Conservation (phyloP, 306 rosid species). For the Acacia confusa region DNA sequence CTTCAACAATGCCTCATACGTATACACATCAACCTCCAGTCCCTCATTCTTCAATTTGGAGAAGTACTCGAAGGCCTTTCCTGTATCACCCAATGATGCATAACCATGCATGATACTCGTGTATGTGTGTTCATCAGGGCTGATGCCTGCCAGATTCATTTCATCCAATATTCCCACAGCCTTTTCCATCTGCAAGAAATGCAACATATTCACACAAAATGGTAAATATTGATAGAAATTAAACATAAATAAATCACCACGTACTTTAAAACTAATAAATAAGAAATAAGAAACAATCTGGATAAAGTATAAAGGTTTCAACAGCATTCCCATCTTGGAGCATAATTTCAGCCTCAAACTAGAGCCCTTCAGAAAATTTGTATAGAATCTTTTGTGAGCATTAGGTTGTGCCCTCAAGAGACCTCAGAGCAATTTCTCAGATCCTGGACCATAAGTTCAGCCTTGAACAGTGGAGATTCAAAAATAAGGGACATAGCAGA, state of each 20-base stretch:
- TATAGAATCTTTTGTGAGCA: not conserved
- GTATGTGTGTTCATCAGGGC: constrained; percentile 86
- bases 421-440: not conserved
- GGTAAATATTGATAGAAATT: not conserved
- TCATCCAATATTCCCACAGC: constrained; percentile 82
- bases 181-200: constrained; percentile 74
- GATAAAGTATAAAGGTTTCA: constrained; percentile 13
- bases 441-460: not conserved
- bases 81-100: constrained; percentile 93
- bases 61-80: constrained; percentile 83
- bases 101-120: constrained; percentile 94
- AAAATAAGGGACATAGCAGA: not conserved
- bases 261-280: not conserved
- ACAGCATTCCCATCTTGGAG: not conserved
- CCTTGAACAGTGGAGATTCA: not conserved
- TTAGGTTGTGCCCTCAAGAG: not conserved
- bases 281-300: not conserved
- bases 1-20: constrained; percentile 92
- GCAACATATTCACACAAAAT: constrained; percentile 22
- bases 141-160: constrained; percentile 78
- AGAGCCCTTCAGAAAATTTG: not conserved
- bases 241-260: not conserved
- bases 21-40: constrained; percentile 74
- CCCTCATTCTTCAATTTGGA: constrained; percentile 76
- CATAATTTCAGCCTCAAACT: not conserved